Evolutionary conservation across 2,329 filamentous ascomycete species (phyloP), one percentile per base, ranked within the genome.

Genomic region (Fusarium foetens): DNA sequence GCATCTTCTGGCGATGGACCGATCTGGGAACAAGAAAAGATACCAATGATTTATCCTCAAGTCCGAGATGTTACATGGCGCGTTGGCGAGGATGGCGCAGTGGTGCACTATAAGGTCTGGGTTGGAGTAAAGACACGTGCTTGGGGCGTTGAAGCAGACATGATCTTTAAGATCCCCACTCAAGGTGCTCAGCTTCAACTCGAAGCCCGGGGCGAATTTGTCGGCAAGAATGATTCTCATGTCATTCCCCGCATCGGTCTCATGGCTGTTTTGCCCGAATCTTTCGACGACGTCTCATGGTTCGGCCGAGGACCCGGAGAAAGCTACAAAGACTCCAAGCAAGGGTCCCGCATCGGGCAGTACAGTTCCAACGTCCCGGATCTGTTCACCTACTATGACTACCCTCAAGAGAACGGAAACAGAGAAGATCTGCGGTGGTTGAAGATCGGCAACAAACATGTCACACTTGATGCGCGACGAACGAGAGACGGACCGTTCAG

Each of bases 271-370:
- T 13, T 71, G 2, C 63, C 68, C 0, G 21, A 42, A 3, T 33
- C 57, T 0, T 71, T 71, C 9, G 6, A 64, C 5, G n/a, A 60
- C 0, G 63, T 71, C 3, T 48, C 35, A 3, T 71, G 68, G 63
- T 71, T 71, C 5, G 68, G 68, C 1, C 36, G 68, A 17, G 68
- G 68, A 5, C 68, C 68, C 0, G 68, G 68, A 0, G 68, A 71
- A 10, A 71, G 19, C 13, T 71, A 71, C 19, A 71, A 68, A 9
- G 68, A 71, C n/a, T 71, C 68, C 0, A 71, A 71, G 8, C 58
- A 71, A 16, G 16, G 53, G 4, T 58, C 53, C 1, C 68, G 63
- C 0, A 64, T 71, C 0, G 68, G 68, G 0, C 39, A 60, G 29
- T 71, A 68, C 9, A 68, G 14, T 4, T 58, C 68, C 5, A 60